Percentiles rank a stretch among this genome's conserved stretches.
These are phyloP conservation scores for Candida ovalis DNA, from an alignment of 805 yeast genomes.

Conservation along the genomic window DNA sequence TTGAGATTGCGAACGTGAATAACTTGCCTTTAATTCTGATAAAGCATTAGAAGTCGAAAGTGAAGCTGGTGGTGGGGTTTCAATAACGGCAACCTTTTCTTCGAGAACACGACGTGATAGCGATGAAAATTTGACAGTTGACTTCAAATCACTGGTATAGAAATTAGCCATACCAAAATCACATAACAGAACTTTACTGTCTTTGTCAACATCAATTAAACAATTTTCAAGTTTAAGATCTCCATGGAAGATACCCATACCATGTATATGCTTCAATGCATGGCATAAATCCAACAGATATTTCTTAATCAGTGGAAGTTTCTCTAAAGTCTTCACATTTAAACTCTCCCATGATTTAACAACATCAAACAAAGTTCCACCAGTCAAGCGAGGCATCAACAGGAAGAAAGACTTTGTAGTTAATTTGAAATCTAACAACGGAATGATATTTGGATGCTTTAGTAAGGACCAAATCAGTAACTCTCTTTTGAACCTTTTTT, in stretches of 20 bases:
- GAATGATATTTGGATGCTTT: conserved; percentile 61
- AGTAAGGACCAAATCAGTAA: conserved; percentile 71
- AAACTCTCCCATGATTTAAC: conserved; percentile 60
- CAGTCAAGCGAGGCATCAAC: conserved; percentile 60
- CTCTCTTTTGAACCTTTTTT: conserved; percentile 63
- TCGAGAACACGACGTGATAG: conserved; percentile 15
- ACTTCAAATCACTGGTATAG: conserved; percentile 12
- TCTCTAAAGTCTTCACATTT: conserved; percentile 7
- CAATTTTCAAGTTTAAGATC: conserved; percentile 83
- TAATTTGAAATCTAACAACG: conserved; percentile 57
- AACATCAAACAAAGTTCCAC: conserved; percentile 79
- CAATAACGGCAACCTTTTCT: conserved; percentile 12
- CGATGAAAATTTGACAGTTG: conserved; percentile 10
- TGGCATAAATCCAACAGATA: conserved; percentile 51
- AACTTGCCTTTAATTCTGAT: not conserved
- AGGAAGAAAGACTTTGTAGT: conserved; percentile 61
- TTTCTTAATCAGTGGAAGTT: conserved; percentile 25
- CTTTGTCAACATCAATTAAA: conserved; percentile 44
- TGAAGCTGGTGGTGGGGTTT: conserved; percentile 6
- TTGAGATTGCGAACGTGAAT: not conserved
- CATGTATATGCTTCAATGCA: conserved; percentile 63
- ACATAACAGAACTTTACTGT: conserved; percentile 54
- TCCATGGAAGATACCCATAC: conserved; percentile 67
- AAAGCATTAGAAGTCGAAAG: not conserved
- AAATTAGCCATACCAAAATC: conserved; percentile 81